Base-by-base conservation (phyloP, 1,284 basidiomycete species). In the Trametes sp. region DNA sequence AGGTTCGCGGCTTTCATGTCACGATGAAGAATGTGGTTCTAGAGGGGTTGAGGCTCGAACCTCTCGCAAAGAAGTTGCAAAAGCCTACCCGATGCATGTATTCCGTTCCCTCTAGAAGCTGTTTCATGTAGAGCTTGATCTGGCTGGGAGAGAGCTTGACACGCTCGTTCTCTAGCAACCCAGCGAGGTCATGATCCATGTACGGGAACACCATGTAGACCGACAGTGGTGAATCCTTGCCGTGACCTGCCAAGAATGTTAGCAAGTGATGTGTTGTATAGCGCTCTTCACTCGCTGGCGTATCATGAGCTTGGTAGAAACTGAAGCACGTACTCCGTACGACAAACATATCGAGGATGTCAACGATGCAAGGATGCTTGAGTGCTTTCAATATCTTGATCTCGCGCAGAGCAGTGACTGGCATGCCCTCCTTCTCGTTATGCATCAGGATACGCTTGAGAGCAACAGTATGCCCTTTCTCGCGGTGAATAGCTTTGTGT, bases 161-260 rank as follows among this genome's bases (percentile, higher is more conserved):
- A 42, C 92, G 86, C 57, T 93, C 90, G 74, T 98, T 98, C 76
- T 96, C 93, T 56, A 99, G 79, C 54, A 99, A 78, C 1, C 98
- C 98, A 13, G 96, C 96, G 26, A 99, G 86, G 78, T 99, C 97
- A 74, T 99, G 98, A 72, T 98, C 97, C 96, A 98, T 98, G 78
- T 98, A 99, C 0, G 97, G 97, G 74, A 98, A 98, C 35, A 98
- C 96, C 96, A 99, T 98, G 78, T 94, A 98, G 21, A 95, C 93
- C 9, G 90, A 98, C 42, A 95, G 84, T 48, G 90, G 86, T 42
- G 77, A 73, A 31, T 86, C 86, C 71, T 85, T 87, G 31, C 85
- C 82, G 63, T 80, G 87, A 73, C 87, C 87, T 89, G 56, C 16
- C 1, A 16, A 11, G 1, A 14, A 48, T 16, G 14, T 24, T 9